Evolutionary conservation across 2,329 filamentous ascomycete species (phyloP).

Genomic region (Simplicillium sp.): DNA sequence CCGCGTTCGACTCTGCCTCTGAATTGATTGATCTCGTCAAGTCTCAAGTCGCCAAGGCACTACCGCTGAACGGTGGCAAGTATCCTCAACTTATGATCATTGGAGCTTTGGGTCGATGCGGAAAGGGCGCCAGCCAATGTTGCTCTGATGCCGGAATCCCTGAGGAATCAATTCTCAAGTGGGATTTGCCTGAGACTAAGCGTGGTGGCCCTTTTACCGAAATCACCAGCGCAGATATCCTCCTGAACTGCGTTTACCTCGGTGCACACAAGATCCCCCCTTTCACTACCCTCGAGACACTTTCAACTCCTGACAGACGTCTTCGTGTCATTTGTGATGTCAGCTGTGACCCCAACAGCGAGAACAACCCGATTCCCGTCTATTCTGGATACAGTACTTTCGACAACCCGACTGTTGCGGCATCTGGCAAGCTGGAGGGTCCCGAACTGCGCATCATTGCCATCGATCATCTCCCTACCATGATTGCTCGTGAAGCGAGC

Average conservation of each 20-base stretch:
- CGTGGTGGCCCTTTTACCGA: slow-evolving; percentile 66
- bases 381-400: slow-evolving; percentile 78
- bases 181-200: slow-evolving; percentile 69
- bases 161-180: slow-evolving; percentile 42
- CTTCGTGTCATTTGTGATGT: slow-evolving; percentile 75
- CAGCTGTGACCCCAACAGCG: slow-evolving; percentile 60
- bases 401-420: slow-evolving; percentile 66
- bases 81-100: slow-evolving; percentile 73
- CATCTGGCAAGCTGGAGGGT: slow-evolving; percentile 44
- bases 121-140: slow-evolving; percentile 75
- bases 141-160: slow-evolving; percentile 56
- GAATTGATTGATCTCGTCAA: slow-evolving; percentile 33
- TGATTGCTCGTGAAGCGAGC: slow-evolving; percentile 73
- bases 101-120: slow-evolving; percentile 75
- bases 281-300: slow-evolving; percentile 58
- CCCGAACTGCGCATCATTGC: slow-evolving; percentile 68
- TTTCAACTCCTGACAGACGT: slow-evolving; percentile 53
- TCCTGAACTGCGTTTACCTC: slow-evolving; percentile 86
- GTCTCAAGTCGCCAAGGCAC: slow-evolving; percentile 55
- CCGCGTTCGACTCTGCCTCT: slow-evolving; percentile 2
- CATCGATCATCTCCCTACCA: slow-evolving; percentile 71
- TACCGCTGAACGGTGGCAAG: slow-evolving; percentile 55
- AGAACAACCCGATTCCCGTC: slow-evolving; percentile 60
- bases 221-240: slow-evolving; percentile 63
- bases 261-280: slow-evolving; percentile 36